Base-by-base conservation (phyloP, 139 green algal genomes). In the Chara braunii region DNA sequence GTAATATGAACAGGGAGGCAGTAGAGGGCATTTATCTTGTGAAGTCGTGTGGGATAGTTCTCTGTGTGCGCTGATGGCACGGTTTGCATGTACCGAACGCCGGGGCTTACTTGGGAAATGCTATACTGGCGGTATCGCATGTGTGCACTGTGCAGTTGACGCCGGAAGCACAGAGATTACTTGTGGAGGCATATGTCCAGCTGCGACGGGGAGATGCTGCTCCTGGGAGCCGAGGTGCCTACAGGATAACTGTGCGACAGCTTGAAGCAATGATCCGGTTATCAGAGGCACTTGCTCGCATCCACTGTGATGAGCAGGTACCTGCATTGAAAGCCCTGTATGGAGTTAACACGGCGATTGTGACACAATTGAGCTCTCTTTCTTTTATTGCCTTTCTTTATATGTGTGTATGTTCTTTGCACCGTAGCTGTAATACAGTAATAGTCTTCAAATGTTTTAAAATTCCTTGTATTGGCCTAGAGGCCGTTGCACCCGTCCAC, bases 201-300 rank as follows among this genome's bases (percentile, higher is more conserved):
- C 81, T 99, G 68, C 82, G 92, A 12, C 50, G 50, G 3, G 84
- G 89, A 29, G 92, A 99, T 65, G 85, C 86, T 0, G 69, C 81
- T 14, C 90, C 90, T 9, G 91, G 93, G 43, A 85, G 66, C 40
- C 64, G 58, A 72, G 37, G 84, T 81, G 11, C 80, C 85, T 98
- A 97, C 81, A 83, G 58, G 30, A 79, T 83, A 59, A 87, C 82
- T 1, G 77, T 93, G 63, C 84, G 90, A 24, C 93, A 99, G 85
- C 85, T 98, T 78, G 93, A 98, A 81, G 90, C 90, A 29, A 72
- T 98, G 26, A 78, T 99, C 52, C 81, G 90, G 22, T 72, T 96
- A 51, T 90, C 81, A 18, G 89, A 95, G 78, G 87, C 88, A 23
- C 72, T 89, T 28, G 89, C 87, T 14, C 66, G 87, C 7, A 30